Base-by-base conservation (phyloP, 1,139 yeast species). In the Diutina rugosa region DNA sequence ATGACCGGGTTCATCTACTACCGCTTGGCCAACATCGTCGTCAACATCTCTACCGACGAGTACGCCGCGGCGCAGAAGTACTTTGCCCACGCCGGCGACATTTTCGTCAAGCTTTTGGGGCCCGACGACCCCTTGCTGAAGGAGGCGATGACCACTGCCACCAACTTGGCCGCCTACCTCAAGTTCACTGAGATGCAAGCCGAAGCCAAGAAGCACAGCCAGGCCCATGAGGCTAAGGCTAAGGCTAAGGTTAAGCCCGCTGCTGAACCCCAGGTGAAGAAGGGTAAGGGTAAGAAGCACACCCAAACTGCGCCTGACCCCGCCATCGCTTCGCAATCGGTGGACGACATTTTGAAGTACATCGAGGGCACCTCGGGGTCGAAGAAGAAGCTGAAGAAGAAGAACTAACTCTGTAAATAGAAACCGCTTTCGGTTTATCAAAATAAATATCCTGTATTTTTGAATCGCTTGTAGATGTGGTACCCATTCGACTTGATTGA, bases 331-430 rank as follows among this genome's bases (percentile, higher is more conserved):
- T 70, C 72, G 56, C 76, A 82, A 67, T 81, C 87, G 21, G 79
- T 85, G 58, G 91, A 85, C 56, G 91, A 85, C 58, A 80, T 86
- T 60, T 73, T 85, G 70, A 76, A 76, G 56, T 86, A 80, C 63
- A 84, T 86, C 63, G 86, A 84, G 67, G 88, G 87, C 55, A 65
- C 64, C 18, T 56, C 48, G 54, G 18, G 16, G 7, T 41, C 45
- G 16, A 63, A 63, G 55, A 63, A 65, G 49, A 64, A 68, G 54
- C 61, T 59, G 55, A 30, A 59, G 28, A 59, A 61, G 55, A 61
- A 61, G 57, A 57, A 58, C 26, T 53, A 44, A 14, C n/a, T 41
- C 16, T 48, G 41, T 48, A 48, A 21, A 46, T 46, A 46, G 46
- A 4, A 10, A 44, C n/a, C 41, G 41, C 10, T 4, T 35, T 3